Base-by-base conservation (phyloP, 768 basidiomycete genomes). In the Phaffia tasmanica region DNA sequence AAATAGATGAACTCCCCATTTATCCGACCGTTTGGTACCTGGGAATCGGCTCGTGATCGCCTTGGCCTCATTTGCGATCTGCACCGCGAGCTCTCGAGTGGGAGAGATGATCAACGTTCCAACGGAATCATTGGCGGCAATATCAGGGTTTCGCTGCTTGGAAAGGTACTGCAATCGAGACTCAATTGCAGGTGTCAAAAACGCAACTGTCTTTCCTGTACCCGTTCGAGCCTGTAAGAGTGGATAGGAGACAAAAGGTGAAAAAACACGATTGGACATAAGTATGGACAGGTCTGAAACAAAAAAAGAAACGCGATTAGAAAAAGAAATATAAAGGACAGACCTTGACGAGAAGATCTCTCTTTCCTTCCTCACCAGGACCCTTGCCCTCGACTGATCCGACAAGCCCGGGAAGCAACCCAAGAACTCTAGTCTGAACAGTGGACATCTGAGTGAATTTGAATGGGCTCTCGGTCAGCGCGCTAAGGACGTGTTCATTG, bases 161-260 rank as follows among this genome's bases (percentile, higher is more conserved):
- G 72, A 76, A n/a, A 91, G 75, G 11, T 81, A 77, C 64, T 81
- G 81, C 23, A 88, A 48, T 9, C 92, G 85, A 2, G 85, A 81
- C 72, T 93, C 88, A 69, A 92, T 81, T 7, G 88, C 88, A 11
- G 89, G 89, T 23, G 94, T 81, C 63, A 95, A 83, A 79, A 92
- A 94, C 0, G 84, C 89, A 46, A 91, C 77, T 0, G 89, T 93
- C 77, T 93, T 94, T 42, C 89, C 90, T 0, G 89, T 90, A 32
- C 90, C 89, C 0, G 90, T 90, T 74, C 85, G 87, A 5, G 90
- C 87, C 74, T 88, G n/a, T 14, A 25, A 25, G n/a, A 1, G 9
- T 2, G 11, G 6, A 46, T 16, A 2, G 21, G 59, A 46, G n/a
- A 61, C 3, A 58, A 16, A 27, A 57, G 56, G 6, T 15, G 25